Percentiles rank a stretch among this genome's conserved stretches.
Conservation (phyloP, 139 green algal genomes). For the Mychonastes homosphaera region DNA sequence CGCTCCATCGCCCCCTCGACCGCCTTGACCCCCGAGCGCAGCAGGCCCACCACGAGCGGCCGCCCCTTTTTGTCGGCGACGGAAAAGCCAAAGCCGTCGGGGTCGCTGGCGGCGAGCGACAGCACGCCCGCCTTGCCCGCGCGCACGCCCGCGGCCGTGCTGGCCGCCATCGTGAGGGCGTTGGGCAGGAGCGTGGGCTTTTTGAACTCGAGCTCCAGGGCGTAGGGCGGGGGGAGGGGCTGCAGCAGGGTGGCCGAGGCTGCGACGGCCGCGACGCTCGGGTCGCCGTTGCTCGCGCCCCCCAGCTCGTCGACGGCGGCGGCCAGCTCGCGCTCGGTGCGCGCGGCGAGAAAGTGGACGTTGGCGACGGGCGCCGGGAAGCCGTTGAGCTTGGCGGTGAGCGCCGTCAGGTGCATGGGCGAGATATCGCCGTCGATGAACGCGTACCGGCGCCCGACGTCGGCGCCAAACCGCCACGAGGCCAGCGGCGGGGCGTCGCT, state of each 20-base stretch:
- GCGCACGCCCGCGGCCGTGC: too few relatives aligned
- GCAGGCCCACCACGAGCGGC: too few relatives aligned
- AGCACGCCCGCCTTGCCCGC: too few relatives aligned
- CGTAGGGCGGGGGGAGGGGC: background rate
- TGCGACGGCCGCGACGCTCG: background rate
- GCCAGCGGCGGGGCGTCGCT: background rate
- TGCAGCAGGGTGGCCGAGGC: background rate
- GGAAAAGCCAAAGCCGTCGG: too few relatives aligned
- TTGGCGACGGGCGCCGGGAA: slow-evolving; percentile 21
- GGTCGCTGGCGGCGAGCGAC: too few relatives aligned
- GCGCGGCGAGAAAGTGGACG: slow-evolving; percentile 15
- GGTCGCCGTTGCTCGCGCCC: background rate
- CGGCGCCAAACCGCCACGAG: background rate
- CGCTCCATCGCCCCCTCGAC: too few relatives aligned
- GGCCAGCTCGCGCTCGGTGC: slow-evolving; percentile 10
- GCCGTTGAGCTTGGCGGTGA: slow-evolving; percentile 18
- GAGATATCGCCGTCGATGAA: slow-evolving; percentile 21
- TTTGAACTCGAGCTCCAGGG: slow-evolving; percentile 18
- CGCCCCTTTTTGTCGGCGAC: too few relatives aligned
- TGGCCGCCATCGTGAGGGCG: slow-evolving; percentile 6
- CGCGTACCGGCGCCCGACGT: background rate
- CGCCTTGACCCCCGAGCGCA: too few relatives aligned
- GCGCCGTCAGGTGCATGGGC: slow-evolving; percentile 22
- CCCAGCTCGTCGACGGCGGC: background rate
- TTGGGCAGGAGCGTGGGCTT: slow-evolving; percentile 23